Base-by-base conservation (phyloP, 1,284 basidiomycete species). In the Ganoderma leucocontextum region DNA sequence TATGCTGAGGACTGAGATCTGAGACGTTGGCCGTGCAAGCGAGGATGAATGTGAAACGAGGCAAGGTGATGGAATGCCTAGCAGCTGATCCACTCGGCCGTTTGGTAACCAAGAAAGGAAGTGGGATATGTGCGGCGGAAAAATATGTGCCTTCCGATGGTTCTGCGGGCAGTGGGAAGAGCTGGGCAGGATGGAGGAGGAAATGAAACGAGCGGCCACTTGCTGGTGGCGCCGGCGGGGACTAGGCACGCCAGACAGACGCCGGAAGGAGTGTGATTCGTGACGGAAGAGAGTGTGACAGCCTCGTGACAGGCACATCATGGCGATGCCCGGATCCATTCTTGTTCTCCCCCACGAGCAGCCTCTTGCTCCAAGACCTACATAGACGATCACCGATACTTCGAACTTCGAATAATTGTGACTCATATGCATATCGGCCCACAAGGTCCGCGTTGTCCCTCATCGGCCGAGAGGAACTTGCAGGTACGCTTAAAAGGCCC, bases 241-340 rank as follows among this genome's bases (percentile, higher is more conserved):
- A 64, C 59, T 49, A 65, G 64, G 65, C 39, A 66, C 44, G n/a
- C 44, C 60, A 61, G 39, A 29, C 58, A 36, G 39, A 62, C 65
- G 38, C 8, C 22, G 15, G 25, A 9, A 55, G 52, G 25, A 13
- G 29, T 17, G 15, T 17, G 39, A 39, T 39, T 13, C 39, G 39
- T 39, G 39, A 39, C 39, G 13, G 39, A 10, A 13, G 39, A 10
- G 39, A 39, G 9, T 17, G 52, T 35, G 52, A 55, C 52, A 35
- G 29, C 52, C 17, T 15, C 44, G 47, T 52, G 47, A 52, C 22
- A 42, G n/a, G n/a, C n/a, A n/a, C n/a, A n/a, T n/a, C n/a, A n/a
- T n/a, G n/a, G n/a, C n/a, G n/a, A 49, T 49, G n/a, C n/a, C 47
- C 47, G 47, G 5, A 17, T 10, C 10, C 39, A 13, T 10, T 13